phyloP scores from a whole-genome alignment of 2,329 filamentous ascomycete species.

The Penicillium olsonii region DNA sequence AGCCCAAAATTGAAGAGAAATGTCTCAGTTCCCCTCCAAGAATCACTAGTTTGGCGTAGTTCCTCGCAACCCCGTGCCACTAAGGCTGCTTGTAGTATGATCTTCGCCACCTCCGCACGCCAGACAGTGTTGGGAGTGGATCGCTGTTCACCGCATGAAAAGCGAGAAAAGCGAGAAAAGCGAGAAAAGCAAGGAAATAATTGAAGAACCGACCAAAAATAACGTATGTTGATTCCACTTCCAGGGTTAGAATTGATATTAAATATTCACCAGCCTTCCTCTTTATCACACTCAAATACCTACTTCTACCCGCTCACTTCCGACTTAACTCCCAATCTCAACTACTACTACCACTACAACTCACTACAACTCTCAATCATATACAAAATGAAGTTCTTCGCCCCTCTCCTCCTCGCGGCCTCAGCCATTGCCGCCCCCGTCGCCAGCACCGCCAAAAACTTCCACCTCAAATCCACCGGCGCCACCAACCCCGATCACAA shows the following conservation, averaged over 20 bases:
- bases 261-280: not conserved
- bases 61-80: slow-evolving; percentile 1
- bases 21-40: slow-evolving; percentile 18
- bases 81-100: slow-evolving; percentile 6
- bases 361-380: not conserved
- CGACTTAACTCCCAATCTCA: not conserved
- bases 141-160: not conserved
- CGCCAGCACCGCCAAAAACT: slow-evolving; percentile 23
- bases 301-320: not conserved
- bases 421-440: slow-evolving; percentile 31
- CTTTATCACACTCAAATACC: not conserved
- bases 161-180: not conserved
- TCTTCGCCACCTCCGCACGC: not conserved
- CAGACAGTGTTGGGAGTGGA: no score
- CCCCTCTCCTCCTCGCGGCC: slow-evolving; percentile 30
- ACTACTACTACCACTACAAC: not conserved
- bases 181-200: not conserved
- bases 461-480: slow-evolving; percentile 38
- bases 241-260: not conserved
- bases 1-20: no score
- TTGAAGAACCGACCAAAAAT: not conserved
- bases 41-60: slow-evolving; percentile 6
- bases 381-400: slow-evolving; percentile 32
- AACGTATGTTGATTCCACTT: not conserved
- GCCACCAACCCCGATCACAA: slow-evolving; percentile 31